A percentile compares a stretch with the other conserved stretches of the same genome.
Conservation (phyloP, 495 filamentous ascomycete species). For the Peziza echinospora region DNA sequence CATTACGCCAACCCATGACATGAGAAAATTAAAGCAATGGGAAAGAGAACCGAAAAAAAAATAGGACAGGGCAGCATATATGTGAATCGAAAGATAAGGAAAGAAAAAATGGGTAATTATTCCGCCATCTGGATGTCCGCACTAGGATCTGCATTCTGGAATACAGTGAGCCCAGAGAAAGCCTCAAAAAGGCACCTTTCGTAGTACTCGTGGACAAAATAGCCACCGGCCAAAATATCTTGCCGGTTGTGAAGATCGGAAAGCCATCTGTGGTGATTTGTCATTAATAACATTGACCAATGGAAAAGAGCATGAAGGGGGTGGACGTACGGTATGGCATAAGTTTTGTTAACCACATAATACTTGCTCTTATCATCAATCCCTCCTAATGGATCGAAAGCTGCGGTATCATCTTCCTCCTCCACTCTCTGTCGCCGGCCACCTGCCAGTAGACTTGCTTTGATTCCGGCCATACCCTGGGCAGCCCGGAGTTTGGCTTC, state of each 20-base stretch:
- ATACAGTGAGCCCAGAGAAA: constrained; percentile 68
- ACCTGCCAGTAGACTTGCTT: constrained; percentile 24
- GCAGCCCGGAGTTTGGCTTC: constrained; percentile 33
- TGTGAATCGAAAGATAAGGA: too few species aligned
- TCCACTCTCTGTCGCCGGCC: constrained; percentile 29
- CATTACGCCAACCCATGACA: too few species aligned
- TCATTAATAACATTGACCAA: background rate
- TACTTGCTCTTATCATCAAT: constrained; percentile 43
- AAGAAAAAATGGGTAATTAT: too few species aligned
- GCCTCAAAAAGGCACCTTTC: constrained; percentile 63
- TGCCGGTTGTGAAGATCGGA: constrained; percentile 37
- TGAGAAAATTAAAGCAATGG: too few species aligned
- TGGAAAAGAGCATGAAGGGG: background rate
- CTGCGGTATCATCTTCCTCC: constrained; percentile 36
- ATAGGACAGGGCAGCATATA: too few species aligned
- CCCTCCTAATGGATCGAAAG: constrained; percentile 83
- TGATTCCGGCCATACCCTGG: constrained; percentile 30
- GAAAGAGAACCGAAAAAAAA: too few species aligned
- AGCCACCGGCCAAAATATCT: constrained; percentile 54
- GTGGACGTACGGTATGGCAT: constrained; percentile 25
- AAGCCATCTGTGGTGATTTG: constrained; percentile 37
- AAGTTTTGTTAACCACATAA: constrained; percentile 43
- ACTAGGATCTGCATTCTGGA: constrained; percentile 47
- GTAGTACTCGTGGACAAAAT: constrained; percentile 60
- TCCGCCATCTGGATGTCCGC: background rate